Conservation (phyloP, 164 flowering plant genomes). For the Santalum album region DNA sequence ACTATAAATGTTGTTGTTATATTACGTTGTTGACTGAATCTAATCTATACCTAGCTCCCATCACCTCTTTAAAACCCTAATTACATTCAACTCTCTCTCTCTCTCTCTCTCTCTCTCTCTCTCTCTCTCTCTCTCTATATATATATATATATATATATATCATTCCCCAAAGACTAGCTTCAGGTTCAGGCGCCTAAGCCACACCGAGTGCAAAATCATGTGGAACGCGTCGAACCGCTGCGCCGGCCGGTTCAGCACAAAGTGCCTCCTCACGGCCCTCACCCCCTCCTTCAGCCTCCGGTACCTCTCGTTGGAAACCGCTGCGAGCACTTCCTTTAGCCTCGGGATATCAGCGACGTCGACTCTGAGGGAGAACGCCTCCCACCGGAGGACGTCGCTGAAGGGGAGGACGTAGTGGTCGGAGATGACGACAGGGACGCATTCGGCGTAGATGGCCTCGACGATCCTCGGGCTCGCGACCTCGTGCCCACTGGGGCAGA, state of each 20-base stretch:
- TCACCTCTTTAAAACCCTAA: too few species aligned
- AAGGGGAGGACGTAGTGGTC: constrained; percentile 29
- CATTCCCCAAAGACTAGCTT: constrained; percentile 2
- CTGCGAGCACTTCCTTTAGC: constrained; percentile 42
- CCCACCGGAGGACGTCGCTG: constrained; percentile 39
- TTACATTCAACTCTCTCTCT: too few species aligned
- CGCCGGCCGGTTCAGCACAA: constrained; percentile 49
- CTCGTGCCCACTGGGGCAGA: constrained; percentile 63
- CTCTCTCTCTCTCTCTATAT: too few species aligned
- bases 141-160: too few species aligned
- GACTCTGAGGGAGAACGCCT: constrained; percentile 43
- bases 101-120: too few species aligned
- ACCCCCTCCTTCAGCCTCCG: constrained; percentile 35
- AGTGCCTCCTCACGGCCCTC: constrained; percentile 52
- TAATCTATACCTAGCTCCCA: too few species aligned
- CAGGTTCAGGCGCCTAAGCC: constrained; percentile 69
- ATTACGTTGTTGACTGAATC: too few species aligned
- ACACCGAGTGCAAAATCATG: constrained; percentile 70
- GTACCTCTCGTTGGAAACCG: constrained; percentile 30
- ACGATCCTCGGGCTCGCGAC: constrained; percentile 40
- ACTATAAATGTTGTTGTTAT: too few species aligned
- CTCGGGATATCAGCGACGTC: constrained; percentile 44
- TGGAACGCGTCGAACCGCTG: constrained; percentile 60
- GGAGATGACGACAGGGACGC: constrained; percentile 40
- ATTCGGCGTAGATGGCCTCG: constrained; percentile 37